phyloP scores from a whole-genome alignment of 1,284 basidiomycete genomes.

The Cyathus pygmaeus region DNA sequence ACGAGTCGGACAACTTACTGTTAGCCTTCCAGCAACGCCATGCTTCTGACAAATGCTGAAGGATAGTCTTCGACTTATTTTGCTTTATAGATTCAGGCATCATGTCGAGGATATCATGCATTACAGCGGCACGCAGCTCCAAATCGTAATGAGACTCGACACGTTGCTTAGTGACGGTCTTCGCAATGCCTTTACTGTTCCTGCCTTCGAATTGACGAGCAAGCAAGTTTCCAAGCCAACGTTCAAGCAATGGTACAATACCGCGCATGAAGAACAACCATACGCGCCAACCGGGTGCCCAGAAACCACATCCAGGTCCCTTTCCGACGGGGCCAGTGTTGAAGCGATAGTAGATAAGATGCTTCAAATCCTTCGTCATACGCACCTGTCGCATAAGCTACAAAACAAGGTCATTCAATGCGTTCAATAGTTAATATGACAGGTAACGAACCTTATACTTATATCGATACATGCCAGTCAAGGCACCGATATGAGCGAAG shows the following conservation, averaged over 20 bases:
- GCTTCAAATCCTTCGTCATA: slow-evolving; percentile 99
- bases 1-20: slow-evolving; percentile 59
- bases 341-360: slow-evolving; percentile 97
- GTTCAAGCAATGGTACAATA: slow-evolving; percentile 95
- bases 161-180: slow-evolving; percentile 98
- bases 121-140: slow-evolving; percentile 96
- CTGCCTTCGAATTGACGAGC: slow-evolving; percentile 98
- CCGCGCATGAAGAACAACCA: slow-evolving; percentile 99
- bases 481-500: slow-evolving; percentile 96
- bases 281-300: slow-evolving; percentile 99
- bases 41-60: slow-evolving; percentile 97
- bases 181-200: slow-evolving; percentile 95
- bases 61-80: slow-evolving; percentile 98
- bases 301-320: slow-evolving; percentile 98
- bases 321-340: slow-evolving; percentile 99
- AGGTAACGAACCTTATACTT: slow-evolving; percentile 88
- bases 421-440: neutral
- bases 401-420: slow-evolving; percentile 11
- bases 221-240: slow-evolving; percentile 97
- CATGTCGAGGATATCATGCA: slow-evolving; percentile 99
- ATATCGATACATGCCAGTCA: slow-evolving; percentile 99
- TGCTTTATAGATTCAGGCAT: slow-evolving; percentile 99
- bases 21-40: slow-evolving; percentile 99
- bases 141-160: slow-evolving; percentile 99
- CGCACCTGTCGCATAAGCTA: slow-evolving; percentile 98